These are phyloP conservation scores for Rosa persica DNA, from an alignment of 306 rosid genomes.

Conservation along the genomic window DNA sequence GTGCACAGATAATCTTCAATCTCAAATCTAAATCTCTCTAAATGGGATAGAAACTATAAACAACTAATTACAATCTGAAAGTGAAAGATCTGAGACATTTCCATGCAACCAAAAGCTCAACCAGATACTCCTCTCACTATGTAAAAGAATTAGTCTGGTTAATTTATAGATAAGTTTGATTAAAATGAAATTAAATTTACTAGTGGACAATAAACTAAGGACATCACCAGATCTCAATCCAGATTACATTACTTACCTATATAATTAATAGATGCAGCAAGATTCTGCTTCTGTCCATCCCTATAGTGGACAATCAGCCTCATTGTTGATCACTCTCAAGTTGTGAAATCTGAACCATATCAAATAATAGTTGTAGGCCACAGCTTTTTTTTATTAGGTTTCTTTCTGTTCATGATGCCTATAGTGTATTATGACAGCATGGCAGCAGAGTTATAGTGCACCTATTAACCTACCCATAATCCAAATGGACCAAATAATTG, in stretches of 20 bases:
- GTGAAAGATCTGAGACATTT: background rate
- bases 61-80: background rate
- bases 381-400: background rate
- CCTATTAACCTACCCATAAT: background rate
- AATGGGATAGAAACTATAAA: constrained; percentile 9
- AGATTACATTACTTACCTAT: background rate
- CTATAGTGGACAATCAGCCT: constrained; percentile 10
- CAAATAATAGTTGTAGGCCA: background rate
- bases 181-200: background rate
- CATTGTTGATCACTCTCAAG: background rate
- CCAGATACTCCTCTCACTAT: background rate
- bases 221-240: constrained; percentile 17
- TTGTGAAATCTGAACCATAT: constrained; percentile 1
- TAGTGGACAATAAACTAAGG: constrained; percentile 20
- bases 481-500: background rate
- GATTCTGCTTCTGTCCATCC: constrained; percentile 6
- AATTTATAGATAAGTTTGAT: background rate
- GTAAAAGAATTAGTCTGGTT: background rate
- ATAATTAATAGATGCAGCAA: background rate
- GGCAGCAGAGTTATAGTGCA: background rate
- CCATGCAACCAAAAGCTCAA: background rate
- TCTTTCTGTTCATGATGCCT: background rate
- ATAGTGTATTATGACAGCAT: constrained; percentile 1
- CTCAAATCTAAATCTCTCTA: background rate
- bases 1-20: background rate